Base-by-base conservation (phyloP, 108 stramenopile genomes). In the Cyclotella atomus region DNA sequence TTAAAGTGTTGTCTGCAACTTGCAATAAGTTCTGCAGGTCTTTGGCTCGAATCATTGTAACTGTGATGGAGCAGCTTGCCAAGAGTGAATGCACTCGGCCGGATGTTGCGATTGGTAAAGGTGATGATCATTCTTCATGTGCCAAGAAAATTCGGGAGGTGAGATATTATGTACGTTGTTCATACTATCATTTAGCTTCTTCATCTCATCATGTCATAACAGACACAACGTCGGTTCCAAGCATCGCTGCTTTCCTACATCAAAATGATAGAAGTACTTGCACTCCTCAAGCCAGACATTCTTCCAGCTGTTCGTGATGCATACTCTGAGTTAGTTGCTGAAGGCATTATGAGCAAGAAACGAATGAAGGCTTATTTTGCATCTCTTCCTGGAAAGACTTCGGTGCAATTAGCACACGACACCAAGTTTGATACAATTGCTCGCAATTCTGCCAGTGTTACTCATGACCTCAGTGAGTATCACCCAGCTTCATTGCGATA, bases 311-410 rank as follows among this genome's bases (percentile, higher is more conserved):
- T 95, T 27, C 86, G 95, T 38, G 91, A 93, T 67, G 89, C 91
- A 0, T 95, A 95, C 54, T 83, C 91, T 0, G 91, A 93, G 49
- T 85, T 91, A 73, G 95, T 95, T 16, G 87, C 91, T 5, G 90
- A 91, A 69, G 91, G 94, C 14, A 91, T 95, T 57, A 76, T 92
- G 68, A 92, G 92, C 86, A 93, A 93, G 65, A 95, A 93, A 52
- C 66, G 89, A 59, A 89, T 92, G 88, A 95, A 92, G 68, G 88
- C 84, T 2, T 95, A 95, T 59, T 95, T 95, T 68, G 88, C 89
- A 56, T 88, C 90, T 20, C 68, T 92, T 15, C 91, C 91, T 1
- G 89, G 88, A 68, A 91, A 85, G 64, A 91, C 89, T 59, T 72
- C 87, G 17, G 90, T 89, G 34, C 85, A 92, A 57, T 56, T 78